Base-by-base conservation (phyloP, 352 stramenopile species). In the Phytophthora rubi region DNA sequence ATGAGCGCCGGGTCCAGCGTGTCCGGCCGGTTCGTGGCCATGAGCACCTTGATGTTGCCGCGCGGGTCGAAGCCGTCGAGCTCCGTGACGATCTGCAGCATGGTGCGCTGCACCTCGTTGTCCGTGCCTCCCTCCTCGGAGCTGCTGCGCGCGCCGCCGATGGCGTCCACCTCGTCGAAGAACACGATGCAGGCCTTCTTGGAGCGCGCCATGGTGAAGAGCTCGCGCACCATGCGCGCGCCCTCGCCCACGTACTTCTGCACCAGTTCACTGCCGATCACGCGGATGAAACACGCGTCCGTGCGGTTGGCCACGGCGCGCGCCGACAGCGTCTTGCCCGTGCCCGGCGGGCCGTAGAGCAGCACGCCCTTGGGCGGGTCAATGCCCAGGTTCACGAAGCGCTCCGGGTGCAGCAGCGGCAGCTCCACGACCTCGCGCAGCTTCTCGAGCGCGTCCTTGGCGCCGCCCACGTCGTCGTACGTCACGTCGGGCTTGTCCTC, bases 401-500 rank as follows among this genome's bases (percentile, higher is more conserved):
- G 86, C 75, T 99, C 98, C 0, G 98, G 98, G 77, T 99, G 97
- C 60, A 99, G 76, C 52, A 99, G 78, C 3, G 98, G 98, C 49
- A 99, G 90, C 80, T 99, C 98, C 48, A 99, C 90, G 28, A 99
- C 98, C 78, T 99, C 98, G 42, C 97, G 85, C 8, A 99, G 88
- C 80, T 99, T 99, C 79, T 99, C 96, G 55, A 99, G 91, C 42
- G 97, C 95, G 45, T 99, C 97, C 73, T 99, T 99, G 37, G 90
- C 93, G n/a, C 98, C 98, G 39, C 98, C 98, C 0, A 99, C 97
- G 80, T 99, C 98, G 77, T 99, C 97, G 85, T 99, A 99, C 5
- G 98, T 99, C 12, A 99, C 98, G 86, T 99, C 98, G 6, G 98
- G 98, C 81, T 99, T 99, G 74, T 99, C 98, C 80, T 99, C 98